Evolutionary conservation across 2,329 filamentous ascomycete species (phyloP), one percentile per base, ranked within the genome.

Genomic region (Blastomyces percursus): DNA sequence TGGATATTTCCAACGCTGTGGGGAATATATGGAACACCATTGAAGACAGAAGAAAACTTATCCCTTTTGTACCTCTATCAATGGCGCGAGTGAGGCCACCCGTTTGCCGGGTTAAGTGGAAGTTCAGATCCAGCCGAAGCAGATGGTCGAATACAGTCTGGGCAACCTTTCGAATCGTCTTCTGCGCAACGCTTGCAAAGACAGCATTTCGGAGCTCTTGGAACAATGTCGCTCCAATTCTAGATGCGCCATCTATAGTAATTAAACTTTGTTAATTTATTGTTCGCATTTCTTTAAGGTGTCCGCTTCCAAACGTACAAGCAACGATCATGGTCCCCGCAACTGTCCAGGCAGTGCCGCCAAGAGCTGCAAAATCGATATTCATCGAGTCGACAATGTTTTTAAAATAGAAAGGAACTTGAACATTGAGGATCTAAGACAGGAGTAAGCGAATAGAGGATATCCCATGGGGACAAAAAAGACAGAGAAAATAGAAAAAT

Each of bases 401-500:
- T 81, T 97, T 97, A 81, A 99, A 99, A 80, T 96, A 99, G 74
- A 99, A 99, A 0, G 94, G 94, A 56, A 99, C 91, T 78, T 99
- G 91, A 19, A 99, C 94, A 75, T 97, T 99, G 71, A 99, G 81
- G 58, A 96, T 75, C 82, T 81, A 73, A 42, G 63, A 48, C 65
- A 66, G 61, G 35, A 42, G n/a, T 63, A 52, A 60, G 64, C 71
- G 70, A 66, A 62, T 64, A 32, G 32, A 56, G 38, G 44, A 16
- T 42, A 52, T 44, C 21, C 12, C 14, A 2, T 38, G 9, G 35
- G 35, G 35, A 38, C 35, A 38, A 38, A 12, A 12, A 1, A 11
- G 35, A 38, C 1, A 38, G 35, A 11, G 8, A 38, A 12, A 8
- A 8, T 52, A 42, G 19, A 12, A 16, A 40, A 42, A 58, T 27